A percentile compares a stretch with the other conserved stretches of the same genome.
phyloP scores from a whole-genome alignment of 495 filamentous ascomycete species.

The Sporormia fimetaria region DNA sequence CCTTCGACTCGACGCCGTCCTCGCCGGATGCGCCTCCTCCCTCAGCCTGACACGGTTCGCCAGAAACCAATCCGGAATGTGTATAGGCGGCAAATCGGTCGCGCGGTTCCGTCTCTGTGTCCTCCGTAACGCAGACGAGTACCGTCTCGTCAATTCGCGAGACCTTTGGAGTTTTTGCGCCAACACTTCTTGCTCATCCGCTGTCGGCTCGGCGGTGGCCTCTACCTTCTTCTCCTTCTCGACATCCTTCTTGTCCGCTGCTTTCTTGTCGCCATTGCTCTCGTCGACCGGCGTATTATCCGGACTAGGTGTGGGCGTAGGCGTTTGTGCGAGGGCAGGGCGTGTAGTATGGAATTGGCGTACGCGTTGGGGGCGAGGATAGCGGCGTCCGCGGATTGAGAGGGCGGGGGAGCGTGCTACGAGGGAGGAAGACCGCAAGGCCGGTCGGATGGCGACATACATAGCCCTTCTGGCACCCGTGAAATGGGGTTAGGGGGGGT shows the following conservation, averaged over 20 bases:
- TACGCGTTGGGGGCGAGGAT: conserved; percentile 11
- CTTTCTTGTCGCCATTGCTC: conserved; percentile 10
- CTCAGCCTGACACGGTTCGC: conserved; percentile 29
- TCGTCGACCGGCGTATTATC: conserved; percentile 9
- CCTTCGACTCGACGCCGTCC: not conserved
- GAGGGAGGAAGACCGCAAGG: conserved; percentile 18
- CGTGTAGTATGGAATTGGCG: conserved; percentile 24
- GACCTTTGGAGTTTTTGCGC: conserved; percentile 23
- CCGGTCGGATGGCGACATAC: conserved; percentile 22
- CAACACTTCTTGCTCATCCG: conserved; percentile 17
- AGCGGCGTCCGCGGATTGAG: conserved; percentile 27
- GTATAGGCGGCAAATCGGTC: conserved; percentile 19
- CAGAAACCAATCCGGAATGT: conserved; percentile 36
- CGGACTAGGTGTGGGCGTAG: conserved; percentile 20
- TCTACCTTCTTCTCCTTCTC: conserved; percentile 7
- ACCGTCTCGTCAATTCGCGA: conserved; percentile 19
- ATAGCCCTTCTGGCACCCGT: no score
- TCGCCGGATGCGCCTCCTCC: conserved; percentile 16
- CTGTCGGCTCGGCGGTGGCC: not conserved
- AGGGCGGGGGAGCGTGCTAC: conserved; percentile 15
- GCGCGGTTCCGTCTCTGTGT: conserved; percentile 19
- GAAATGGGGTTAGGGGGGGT: no score
- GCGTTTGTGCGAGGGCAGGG: conserved; percentile 3
- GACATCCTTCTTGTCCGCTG: conserved; percentile 1
- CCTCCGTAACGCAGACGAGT: conserved; percentile 17